Evolutionary conservation across 306 rosid species (phyloP), one percentile per base, ranked within the genome.

Genomic region (Oxytropis ochrocephala): DNA sequence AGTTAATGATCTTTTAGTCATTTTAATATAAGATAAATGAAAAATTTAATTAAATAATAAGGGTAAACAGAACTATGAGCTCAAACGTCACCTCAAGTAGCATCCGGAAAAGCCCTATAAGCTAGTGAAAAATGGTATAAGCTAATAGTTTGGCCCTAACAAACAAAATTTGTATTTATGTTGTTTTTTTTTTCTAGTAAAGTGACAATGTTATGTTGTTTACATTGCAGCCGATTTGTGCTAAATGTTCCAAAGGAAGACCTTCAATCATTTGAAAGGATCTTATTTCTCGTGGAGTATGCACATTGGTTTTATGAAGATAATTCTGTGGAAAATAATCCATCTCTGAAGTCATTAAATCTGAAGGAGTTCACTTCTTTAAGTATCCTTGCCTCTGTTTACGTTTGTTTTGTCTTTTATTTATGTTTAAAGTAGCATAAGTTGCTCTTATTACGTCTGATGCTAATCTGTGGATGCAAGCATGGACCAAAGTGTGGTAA

Each of bases 291-390:
- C 0, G 97, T 94, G 87, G 99, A 91, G 82, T 88, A 94, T 77
- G 99, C 99, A 3, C 99, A 94, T 88, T 94, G 99, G 99, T 94
- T 84, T 83, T 88, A 94, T 65, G 99, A 94, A 73, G 99, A 94
- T 81, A 94, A 94, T 77, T 94, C 99, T 12, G 97, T 94, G 32
- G 99, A 94, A 80, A 90, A 84, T 29, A 89, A 94, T 78, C 96
- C 99, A 59, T 91, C 96, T 17, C 80, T 94, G 63, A 94, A 91
- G 87, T 94, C 99, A n/a, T 87, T 91, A 70, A 94, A 57, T 72
- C 79, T 94, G 64, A 94, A 94, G 89, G 97, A 94, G 87, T 94
- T 94, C 69, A 94, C 99, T 66, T 87, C 88, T 53, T 72, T 94
- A 78, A 39, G 99, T 94, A 94, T 94, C 98, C 98, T 85, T 18